These are phyloP conservation scores for Fagopyrum tataricum DNA, from an alignment of 148 eudicot genomes.

Conservation along the genomic window DNA sequence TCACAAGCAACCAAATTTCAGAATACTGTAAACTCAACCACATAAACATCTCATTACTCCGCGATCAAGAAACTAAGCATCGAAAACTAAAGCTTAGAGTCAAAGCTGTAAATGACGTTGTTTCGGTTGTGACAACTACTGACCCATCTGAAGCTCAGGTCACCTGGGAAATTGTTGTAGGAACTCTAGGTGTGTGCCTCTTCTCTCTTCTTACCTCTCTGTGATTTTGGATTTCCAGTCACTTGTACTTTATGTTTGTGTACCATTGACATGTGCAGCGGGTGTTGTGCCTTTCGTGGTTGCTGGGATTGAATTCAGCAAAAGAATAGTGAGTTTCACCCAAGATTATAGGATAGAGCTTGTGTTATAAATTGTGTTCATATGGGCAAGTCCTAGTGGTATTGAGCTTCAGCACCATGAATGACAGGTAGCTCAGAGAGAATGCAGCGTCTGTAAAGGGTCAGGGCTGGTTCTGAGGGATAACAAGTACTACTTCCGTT, in stretches of 20 bases:
- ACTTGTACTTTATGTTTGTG: background rate
- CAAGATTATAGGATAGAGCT: background rate
- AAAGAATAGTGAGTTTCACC: conserved; percentile 63
- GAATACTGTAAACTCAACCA: background rate
- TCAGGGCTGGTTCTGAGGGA: conserved; percentile 84
- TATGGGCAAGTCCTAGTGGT: no score
- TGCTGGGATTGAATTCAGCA: conserved; percentile 84
- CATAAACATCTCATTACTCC: background rate
- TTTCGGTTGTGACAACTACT: background rate
- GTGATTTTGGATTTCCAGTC: background rate
- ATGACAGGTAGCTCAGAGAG: conserved; percentile 54
- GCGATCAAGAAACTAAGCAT: background rate
- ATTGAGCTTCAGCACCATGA: background rate
- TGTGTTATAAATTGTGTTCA: no score
- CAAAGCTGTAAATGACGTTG: background rate
- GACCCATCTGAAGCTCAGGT: conserved; percentile 5
- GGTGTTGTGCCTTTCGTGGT: conserved; percentile 80
- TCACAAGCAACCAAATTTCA: background rate
- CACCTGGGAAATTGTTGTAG: conserved; percentile 3
- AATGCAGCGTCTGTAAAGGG: conserved; percentile 60
- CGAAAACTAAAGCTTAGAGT: background rate
- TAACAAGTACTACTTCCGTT: conserved; percentile 65
- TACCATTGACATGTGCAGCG: conserved; percentile 46
- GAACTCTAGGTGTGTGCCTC: background rate
- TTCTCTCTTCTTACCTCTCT: background rate